Conservation (phyloP, 306 rosid species). For the Myrica gale region DNA sequence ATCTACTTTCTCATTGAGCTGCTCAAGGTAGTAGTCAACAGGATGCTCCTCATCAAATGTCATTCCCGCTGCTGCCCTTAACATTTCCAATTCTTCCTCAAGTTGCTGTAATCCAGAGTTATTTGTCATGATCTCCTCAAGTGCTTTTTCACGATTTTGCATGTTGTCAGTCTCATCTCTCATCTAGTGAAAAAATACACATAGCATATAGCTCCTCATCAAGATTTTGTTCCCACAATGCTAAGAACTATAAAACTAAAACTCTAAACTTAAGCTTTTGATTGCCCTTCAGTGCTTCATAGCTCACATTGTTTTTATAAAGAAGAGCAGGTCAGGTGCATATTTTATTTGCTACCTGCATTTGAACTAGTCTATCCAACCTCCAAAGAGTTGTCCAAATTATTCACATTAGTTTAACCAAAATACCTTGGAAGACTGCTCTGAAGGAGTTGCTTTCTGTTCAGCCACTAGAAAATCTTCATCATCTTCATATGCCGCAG, state of each 20-base stretch:
- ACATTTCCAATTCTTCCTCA: conserved; percentile 56
- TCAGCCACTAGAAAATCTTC: conserved; percentile 19
- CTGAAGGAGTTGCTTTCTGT: conserved; percentile 28
- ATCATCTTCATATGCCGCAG: conserved; percentile 28
- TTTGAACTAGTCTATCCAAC: not conserved
- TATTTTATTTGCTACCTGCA: not conserved
- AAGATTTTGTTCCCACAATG: not conserved
- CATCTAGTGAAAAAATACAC: conserved; percentile 30
- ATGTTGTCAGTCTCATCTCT: conserved; percentile 31
- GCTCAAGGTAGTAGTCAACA: conserved; percentile 54
- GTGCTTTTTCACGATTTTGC: conserved; percentile 46
- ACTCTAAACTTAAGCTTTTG: conserved; percentile 3
- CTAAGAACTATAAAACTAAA: not conserved
- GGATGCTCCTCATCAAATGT: conserved; percentile 49
- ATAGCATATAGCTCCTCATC: conserved; percentile 11
- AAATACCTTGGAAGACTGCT: conserved; percentile 24
- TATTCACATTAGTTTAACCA: conserved; percentile 17
- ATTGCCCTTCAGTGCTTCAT: conserved; percentile 8
- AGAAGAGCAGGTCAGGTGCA: conserved; percentile 18
- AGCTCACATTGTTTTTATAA: conserved; percentile 25
- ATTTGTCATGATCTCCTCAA: conserved; percentile 37
- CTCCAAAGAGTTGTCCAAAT: not conserved
- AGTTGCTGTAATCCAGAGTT: conserved; percentile 55
- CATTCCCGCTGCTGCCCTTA: conserved; percentile 54
- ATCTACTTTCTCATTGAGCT: conserved; percentile 52